Evolutionary conservation across 257 asterid species (phyloP).

Genomic region (Salvia splendens): DNA sequence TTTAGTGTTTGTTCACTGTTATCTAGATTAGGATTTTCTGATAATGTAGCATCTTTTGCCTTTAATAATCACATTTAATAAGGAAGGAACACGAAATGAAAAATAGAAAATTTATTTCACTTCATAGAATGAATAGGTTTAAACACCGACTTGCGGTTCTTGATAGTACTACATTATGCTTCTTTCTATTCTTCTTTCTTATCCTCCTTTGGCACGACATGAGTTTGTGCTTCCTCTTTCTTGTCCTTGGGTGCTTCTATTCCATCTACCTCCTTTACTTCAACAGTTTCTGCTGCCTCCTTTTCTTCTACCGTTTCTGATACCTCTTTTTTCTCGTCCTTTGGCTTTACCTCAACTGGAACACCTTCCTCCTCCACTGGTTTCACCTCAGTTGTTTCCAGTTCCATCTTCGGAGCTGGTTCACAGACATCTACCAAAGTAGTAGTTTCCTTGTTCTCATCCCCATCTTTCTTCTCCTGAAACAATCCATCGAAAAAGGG

Average conservation of each 20-base stretch:
- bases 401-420: slow-evolving; percentile 42
- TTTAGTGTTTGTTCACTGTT: too few species aligned
- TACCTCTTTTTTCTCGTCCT: background rate
- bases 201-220: slow-evolving; percentile 25
- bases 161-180: too few species aligned
- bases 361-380: slow-evolving; percentile 25
- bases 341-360: slow-evolving; percentile 8
- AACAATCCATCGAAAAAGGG: background rate
- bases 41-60: too few species aligned
- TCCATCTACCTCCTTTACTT: background rate
- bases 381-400: slow-evolving; percentile 24
- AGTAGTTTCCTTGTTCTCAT: slow-evolving; percentile 43
- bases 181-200: slow-evolving; percentile 2
- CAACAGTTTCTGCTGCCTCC: background rate
- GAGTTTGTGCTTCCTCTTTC: slow-evolving; percentile 22
- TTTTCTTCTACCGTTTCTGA: background rate
- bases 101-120: too few species aligned
- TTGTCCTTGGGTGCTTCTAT: slow-evolving; percentile 24
- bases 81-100: too few species aligned
- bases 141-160: too few species aligned
- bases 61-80: too few species aligned
- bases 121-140: too few species aligned
- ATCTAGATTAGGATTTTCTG: too few species aligned
- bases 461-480: slow-evolving; percentile 53
- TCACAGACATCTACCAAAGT: slow-evolving; percentile 43